These are phyloP conservation scores for Penicillium salamii DNA, from an alignment of 495 filamentous ascomycete species.

Conservation along the genomic window DNA sequence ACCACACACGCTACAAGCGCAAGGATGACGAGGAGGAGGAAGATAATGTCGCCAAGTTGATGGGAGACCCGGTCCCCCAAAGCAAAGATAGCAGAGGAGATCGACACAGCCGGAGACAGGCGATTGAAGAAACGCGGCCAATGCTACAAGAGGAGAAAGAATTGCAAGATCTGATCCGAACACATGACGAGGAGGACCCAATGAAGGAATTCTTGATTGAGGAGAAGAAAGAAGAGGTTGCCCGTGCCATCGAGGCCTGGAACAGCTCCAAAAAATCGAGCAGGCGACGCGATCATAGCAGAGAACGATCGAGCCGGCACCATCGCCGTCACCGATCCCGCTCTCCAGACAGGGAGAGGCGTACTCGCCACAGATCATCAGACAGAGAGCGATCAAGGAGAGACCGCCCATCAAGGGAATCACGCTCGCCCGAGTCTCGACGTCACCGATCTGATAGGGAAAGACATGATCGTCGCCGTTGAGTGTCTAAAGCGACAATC, in stretches of 20 bases:
- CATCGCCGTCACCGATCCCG: constrained; percentile 53
- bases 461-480: constrained; percentile 33
- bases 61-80: constrained; percentile 28
- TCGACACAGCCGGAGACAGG: constrained; percentile 47
- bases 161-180: constrained; percentile 66
- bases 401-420: constrained; percentile 28
- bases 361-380: constrained; percentile 24
- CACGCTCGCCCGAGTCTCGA: constrained; percentile 35
- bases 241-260: constrained; percentile 59
- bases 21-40: constrained; percentile 80
- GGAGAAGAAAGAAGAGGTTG: constrained; percentile 86
- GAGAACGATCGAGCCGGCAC: constrained; percentile 48
- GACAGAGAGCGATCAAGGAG: constrained; percentile 23
- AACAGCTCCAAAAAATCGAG: constrained; percentile 42
- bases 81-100: constrained; percentile 32
- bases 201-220: constrained; percentile 90
- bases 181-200: constrained; percentile 93
- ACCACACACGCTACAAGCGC: constrained; percentile 87
- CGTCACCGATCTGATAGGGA: constrained; percentile 33
- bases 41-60: constrained; percentile 48
- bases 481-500: constrained; percentile 8
- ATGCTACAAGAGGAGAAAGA: constrained; percentile 72
- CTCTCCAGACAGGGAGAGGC: constrained; percentile 31
- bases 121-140: constrained; percentile 36
- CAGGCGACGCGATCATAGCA: constrained; percentile 34